Evolutionary conservation across 805 yeast genomes (phyloP).

Genomic region (Candida oleophila): DNA sequence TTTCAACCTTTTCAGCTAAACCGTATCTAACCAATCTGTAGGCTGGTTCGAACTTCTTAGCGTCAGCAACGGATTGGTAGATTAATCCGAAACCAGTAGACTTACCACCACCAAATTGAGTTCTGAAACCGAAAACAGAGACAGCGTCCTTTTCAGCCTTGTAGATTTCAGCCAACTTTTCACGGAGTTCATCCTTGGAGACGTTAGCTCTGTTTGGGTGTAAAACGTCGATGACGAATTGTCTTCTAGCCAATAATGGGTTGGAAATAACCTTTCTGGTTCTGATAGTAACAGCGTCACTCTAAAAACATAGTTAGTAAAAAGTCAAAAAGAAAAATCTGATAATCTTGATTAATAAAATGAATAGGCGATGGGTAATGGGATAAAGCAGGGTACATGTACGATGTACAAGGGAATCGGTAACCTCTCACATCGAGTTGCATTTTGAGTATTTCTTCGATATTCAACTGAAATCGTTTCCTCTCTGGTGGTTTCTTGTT

Average conservation of each 20-base stretch:
- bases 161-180: slow-evolving; percentile 83
- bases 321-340: not conserved
- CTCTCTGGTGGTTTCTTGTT: too few relatives aligned
- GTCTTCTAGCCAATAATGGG: slow-evolving; percentile 99
- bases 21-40: slow-evolving; percentile 99
- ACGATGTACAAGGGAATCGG: too few relatives aligned
- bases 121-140: slow-evolving; percentile 99
- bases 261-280: slow-evolving; percentile 98
- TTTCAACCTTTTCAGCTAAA: slow-evolving; percentile 92
- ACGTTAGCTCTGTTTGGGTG: slow-evolving; percentile 99
- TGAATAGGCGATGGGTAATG: not conserved
- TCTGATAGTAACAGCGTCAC: slow-evolving; percentile 99
- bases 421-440: too few relatives aligned
- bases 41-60: slow-evolving; percentile 98
- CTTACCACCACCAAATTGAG: slow-evolving; percentile 99
- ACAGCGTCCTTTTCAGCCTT: slow-evolving; percentile 91
- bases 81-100: slow-evolving; percentile 99
- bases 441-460: too few relatives aligned
- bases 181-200: slow-evolving; percentile 98
- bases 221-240: slow-evolving; percentile 98
- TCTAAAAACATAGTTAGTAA: slow-evolving; percentile 46
- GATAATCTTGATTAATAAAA: not conserved
- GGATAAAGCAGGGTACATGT: too few relatives aligned
- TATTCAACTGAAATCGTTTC: too few relatives aligned
- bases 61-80: slow-evolving; percentile 96